Base-by-base conservation (phyloP, 106 monocot species). In the Amphibolis antarctica region DNA sequence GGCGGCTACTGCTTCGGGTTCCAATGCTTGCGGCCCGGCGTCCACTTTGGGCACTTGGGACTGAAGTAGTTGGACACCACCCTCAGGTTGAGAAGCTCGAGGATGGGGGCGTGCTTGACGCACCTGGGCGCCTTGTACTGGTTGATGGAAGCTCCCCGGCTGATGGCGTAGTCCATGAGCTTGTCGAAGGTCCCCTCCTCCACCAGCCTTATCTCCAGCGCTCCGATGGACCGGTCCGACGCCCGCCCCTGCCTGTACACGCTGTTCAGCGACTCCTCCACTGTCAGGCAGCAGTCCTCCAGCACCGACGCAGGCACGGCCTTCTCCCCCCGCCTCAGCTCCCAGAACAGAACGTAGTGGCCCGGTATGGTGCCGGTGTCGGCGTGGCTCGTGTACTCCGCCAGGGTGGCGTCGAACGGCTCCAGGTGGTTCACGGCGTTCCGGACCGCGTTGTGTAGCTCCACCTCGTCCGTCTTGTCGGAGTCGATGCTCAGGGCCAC, bases 91-190 rank as follows among this genome's bases (percentile, higher is more conserved):
- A 92, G 73, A 42, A 92, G 84, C 70, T 88, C 80, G 1, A 85
- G 71, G 25, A 78, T 43, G 17, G 75, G 75, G 23, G 53, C 69
- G 5, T 67, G 44, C 54, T 78, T 72, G 52, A 92, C 77, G 63
- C 92, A 92, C 22, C 92, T 65, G 21, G 92, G 92, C 9, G 87
- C 82, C 76, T 92, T 92, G 78, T 92, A 92, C 74, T 92, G 92
- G 70, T 92, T 92, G 26, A 92, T 87, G 2, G 84, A 87, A 4
- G 85, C 82, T 4, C 92, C 92, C 51, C 64, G 77, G 73, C 76
- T 76, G 7, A 92, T 19, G 10, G 85, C 79, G 61, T 74, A 88
- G 66, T 92, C 92, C 92, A 92, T 92, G 30, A 92, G 73, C 66
- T 76, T 78, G 26, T 92, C 88, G 43, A 92, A 92, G 15, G 80